These are phyloP conservation scores for Aspergillus phoenicis DNA, from an alignment of 2,329 filamentous ascomycete genomes.

Conservation along the genomic window DNA sequence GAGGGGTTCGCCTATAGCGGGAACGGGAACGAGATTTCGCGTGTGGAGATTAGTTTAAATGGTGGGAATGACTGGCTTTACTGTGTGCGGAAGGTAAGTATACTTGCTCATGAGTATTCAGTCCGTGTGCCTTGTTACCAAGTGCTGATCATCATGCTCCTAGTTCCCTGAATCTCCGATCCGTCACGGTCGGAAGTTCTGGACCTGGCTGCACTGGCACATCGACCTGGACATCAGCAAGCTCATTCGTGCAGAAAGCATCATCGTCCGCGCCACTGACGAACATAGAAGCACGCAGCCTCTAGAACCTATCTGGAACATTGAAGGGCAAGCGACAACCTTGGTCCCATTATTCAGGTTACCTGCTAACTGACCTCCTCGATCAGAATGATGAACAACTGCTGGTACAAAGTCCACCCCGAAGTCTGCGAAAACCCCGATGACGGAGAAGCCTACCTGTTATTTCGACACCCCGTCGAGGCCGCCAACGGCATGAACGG, in stretches of 20 bases:
- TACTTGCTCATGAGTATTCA: too few relatives aligned
- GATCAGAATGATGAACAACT: slow-evolving; percentile 57
- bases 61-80: slow-evolving; percentile 53
- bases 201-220: slow-evolving; percentile 58
- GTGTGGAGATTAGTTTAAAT: slow-evolving; percentile 54
- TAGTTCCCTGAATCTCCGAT: slow-evolving; percentile 53
- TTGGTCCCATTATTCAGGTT: too few relatives aligned
- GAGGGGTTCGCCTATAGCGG: slow-evolving; percentile 55
- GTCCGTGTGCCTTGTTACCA: too few relatives aligned
- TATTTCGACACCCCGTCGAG: slow-evolving; percentile 53
- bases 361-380: too few relatives aligned
- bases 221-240: slow-evolving; percentile 52
- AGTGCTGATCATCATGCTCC: neutral
- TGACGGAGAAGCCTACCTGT: slow-evolving; percentile 31
- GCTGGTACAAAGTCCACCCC: slow-evolving; percentile 51
- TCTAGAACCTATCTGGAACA: slow-evolving; percentile 50
- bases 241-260: slow-evolving; percentile 46
- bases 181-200: slow-evolving; percentile 57
- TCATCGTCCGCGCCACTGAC: slow-evolving; percentile 53
- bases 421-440: slow-evolving; percentile 38
- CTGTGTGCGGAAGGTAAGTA: slow-evolving; percentile 39
- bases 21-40: slow-evolving; percentile 53
- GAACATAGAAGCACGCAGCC: slow-evolving; percentile 55
- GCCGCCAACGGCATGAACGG: slow-evolving; percentile 49
- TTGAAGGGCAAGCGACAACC: slow-evolving; percentile 20